Evolutionary conservation across 305 asterid species (phyloP).

Genomic region (Fraxinus ornus): DNA sequence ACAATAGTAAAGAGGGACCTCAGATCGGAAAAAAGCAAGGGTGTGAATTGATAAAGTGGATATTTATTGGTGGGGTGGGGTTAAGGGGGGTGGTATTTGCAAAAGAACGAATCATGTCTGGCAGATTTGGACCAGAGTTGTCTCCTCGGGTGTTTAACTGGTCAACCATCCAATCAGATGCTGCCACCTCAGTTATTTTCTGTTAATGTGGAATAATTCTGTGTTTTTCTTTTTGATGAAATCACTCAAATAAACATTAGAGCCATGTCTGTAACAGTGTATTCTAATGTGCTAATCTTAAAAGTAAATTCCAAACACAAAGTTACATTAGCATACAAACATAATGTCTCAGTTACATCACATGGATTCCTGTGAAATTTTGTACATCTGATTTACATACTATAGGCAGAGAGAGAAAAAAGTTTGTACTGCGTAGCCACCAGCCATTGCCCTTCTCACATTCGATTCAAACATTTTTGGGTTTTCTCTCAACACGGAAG

Average conservation of each 20-base stretch:
- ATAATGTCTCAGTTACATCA: constrained; percentile 27
- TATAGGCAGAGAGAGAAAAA: constrained; percentile 55
- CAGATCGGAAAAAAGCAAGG: not conserved
- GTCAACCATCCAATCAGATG: constrained; percentile 25
- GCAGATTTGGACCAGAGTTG: constrained; percentile 35
- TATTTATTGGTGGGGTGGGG: not conserved
- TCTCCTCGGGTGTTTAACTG: constrained; percentile 30
- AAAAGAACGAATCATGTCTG: constrained; percentile 16
- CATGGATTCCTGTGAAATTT: constrained; percentile 22
- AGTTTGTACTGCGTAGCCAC: constrained; percentile 61
- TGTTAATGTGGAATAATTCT: not conserved
- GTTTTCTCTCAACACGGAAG: constrained; percentile 61
- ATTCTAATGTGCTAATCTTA: constrained; percentile 12
- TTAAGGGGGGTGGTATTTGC: not conserved
- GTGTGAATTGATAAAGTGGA: not conserved
- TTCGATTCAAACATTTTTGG: constrained; percentile 55
- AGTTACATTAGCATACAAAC: constrained; percentile 35
- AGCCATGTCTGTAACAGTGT: constrained; percentile 1
- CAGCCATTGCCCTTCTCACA: constrained; percentile 56
- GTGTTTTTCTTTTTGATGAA: not conserved
- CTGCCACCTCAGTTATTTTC: constrained; percentile 11
- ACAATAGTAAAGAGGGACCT: not conserved
- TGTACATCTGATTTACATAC: constrained; percentile 36
- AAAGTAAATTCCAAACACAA: constrained; percentile 21
- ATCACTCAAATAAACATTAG: not conserved